Conservation (phyloP, 108 stramenopile species). For the Stephanodiscus minutulus region DNA sequence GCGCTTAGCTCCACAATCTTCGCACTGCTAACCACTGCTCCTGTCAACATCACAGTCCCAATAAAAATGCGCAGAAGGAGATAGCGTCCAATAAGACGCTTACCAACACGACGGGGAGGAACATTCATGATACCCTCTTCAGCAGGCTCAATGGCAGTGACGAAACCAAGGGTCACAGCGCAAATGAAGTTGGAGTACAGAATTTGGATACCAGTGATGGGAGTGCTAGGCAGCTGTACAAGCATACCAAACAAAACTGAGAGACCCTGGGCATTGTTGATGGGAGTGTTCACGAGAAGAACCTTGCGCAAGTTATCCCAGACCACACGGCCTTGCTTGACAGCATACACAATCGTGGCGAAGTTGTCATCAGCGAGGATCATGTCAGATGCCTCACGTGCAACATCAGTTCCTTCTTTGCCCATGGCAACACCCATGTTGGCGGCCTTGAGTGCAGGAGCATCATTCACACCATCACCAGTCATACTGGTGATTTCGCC, state of each 20-base stretch:
- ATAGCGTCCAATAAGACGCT: constrained; percentile 83
- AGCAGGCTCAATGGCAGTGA: constrained; percentile 81
- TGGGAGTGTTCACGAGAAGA: constrained; percentile 83
- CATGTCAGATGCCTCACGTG: constrained; percentile 96
- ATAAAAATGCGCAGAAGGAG: constrained; percentile 75
- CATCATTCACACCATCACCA: constrained; percentile 99
- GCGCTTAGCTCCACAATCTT: constrained; percentile 40
- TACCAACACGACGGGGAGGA: constrained; percentile 82
- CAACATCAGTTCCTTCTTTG: constrained; percentile 95
- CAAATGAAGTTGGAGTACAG: constrained; percentile 90
- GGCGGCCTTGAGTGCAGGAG: constrained; percentile 96
- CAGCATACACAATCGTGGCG: constrained; percentile 84
- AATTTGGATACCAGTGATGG: constrained; percentile 78
- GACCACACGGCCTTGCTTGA: constrained; percentile 80
- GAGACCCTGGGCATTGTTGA: constrained; percentile 88
- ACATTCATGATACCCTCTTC: constrained; percentile 81
- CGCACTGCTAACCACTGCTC: constrained; percentile 54
- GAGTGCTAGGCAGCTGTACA: constrained; percentile 60
- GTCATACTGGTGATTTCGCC: constrained; percentile 95
- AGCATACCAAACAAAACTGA: constrained; percentile 76
- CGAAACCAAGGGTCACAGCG: constrained; percentile 88
- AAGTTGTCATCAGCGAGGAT: constrained; percentile 99
- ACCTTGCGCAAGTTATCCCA: constrained; percentile 90
- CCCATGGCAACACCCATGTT: constrained; percentile 99
- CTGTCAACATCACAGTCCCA: constrained; percentile 65